A percentile compares a stretch with the other conserved stretches of the same genome.
phyloP scores from a whole-genome alignment of 352 stramenopile genomes.

The Elongisporangium anandrum region DNA sequence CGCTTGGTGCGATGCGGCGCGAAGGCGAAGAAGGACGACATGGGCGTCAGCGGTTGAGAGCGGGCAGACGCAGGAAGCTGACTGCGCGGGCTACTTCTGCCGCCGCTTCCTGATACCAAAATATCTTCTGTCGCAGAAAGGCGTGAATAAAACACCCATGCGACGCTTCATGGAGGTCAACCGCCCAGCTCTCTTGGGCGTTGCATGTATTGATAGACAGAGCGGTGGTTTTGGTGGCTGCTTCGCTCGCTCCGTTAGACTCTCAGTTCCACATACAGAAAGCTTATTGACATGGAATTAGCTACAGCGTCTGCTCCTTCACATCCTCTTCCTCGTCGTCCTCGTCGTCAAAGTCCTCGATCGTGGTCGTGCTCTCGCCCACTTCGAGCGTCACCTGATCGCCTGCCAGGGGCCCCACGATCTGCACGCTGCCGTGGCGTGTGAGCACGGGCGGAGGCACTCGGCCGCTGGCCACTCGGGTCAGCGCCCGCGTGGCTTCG shows the following conservation, averaged over 20 bases:
- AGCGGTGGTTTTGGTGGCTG: too few relatives aligned
- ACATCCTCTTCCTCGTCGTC: conserved; percentile 19
- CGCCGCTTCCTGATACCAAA: neutral
- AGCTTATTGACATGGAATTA: neutral
- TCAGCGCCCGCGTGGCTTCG: conserved; percentile 22
- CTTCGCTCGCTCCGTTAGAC: too few relatives aligned
- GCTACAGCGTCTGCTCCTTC: conserved; percentile 2
- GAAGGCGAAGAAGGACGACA: conserved; percentile 17
- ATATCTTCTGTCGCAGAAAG: neutral
- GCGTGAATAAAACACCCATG: neutral
- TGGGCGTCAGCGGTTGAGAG: neutral
- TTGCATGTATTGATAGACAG: too few relatives aligned
- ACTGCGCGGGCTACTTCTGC: too few relatives aligned
- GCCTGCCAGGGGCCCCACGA: conserved; percentile 32
- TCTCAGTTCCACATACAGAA: neutral
- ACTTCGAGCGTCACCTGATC: conserved; percentile 31
- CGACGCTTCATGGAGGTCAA: neutral
- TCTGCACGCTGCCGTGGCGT: conserved; percentile 61
- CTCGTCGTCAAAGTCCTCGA: conserved; percentile 15
- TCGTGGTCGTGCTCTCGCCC: conserved; percentile 14
- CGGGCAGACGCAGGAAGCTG: neutral
- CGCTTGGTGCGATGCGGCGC: conserved; percentile 37
- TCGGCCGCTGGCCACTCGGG: conserved; percentile 22
- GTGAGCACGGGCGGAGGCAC: conserved; percentile 45
- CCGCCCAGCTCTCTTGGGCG: too few relatives aligned